These are phyloP conservation scores for Phytophthora sp. DNA, from an alignment of 352 stramenopile species.

Conservation along the genomic window DNA sequence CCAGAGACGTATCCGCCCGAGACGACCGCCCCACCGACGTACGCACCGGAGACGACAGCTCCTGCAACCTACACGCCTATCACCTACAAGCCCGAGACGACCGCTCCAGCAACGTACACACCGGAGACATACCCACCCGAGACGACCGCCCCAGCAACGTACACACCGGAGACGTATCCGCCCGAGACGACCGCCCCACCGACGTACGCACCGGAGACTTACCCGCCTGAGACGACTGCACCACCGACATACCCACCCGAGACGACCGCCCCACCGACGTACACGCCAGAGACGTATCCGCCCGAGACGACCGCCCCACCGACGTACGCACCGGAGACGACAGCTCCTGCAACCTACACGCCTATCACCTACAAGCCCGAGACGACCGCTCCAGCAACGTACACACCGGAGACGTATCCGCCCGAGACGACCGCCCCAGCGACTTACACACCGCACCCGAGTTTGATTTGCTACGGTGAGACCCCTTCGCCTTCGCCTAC, in stretches of 20 bases:
- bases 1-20: constrained; percentile 14
- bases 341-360: background rate
- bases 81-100: background rate
- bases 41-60: background rate
- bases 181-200: background rate
- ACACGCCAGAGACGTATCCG: background rate
- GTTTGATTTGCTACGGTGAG: constrained; percentile 16
- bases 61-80: constrained; percentile 3
- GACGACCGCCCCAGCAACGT: background rate
- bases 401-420: constrained; percentile 1
- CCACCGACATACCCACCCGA: too few species aligned
- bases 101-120: background rate
- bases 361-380: constrained; percentile 1
- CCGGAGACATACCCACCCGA: constrained; percentile 1
- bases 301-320: background rate
- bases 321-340: background rate
- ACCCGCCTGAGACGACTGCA: too few species aligned
- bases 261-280: background rate
- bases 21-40: background rate
- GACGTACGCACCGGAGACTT: constrained; percentile 3
- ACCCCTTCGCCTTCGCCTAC: constrained; percentile 10
- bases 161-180: background rate
- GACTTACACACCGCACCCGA: background rate
- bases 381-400: background rate
- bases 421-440: background rate